These are phyloP conservation scores for Combretum micranthum DNA, from an alignment of 345 rosid species.

Conservation along the genomic window DNA sequence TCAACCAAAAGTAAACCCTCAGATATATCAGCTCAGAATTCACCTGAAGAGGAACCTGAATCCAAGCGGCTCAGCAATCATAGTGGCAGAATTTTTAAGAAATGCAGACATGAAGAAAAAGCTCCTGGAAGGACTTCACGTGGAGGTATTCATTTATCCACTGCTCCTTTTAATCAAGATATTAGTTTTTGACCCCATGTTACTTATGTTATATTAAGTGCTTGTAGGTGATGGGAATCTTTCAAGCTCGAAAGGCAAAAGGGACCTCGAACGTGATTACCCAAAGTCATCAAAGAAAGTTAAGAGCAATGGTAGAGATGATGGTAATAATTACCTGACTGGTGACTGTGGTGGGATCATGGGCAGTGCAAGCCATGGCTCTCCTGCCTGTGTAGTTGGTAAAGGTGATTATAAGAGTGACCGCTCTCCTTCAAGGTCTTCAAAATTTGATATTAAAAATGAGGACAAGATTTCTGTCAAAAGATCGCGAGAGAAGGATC, in stretches of 20 bases:
- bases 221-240: slow-evolving; percentile 41
- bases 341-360: slow-evolving; percentile 28
- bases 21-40: slow-evolving; percentile 31
- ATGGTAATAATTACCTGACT: slow-evolving; percentile 33
- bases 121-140: slow-evolving; percentile 33
- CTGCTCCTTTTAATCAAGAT: slow-evolving; percentile 10
- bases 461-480: slow-evolving; percentile 27
- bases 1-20: slow-evolving; percentile 29
- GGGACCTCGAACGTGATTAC: slow-evolving; percentile 41
- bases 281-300: slow-evolving; percentile 50
- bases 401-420: slow-evolving; percentile 35
- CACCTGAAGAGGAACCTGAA: slow-evolving; percentile 34
- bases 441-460: slow-evolving; percentile 25
- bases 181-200: slow-evolving; percentile 9
- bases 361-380: slow-evolving; percentile 37
- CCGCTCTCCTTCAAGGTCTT: slow-evolving; percentile 23
- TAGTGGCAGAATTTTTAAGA: slow-evolving; percentile 31
- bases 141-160: slow-evolving; percentile 50
- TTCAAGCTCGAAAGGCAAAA: slow-evolving; percentile 51
- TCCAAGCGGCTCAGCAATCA: slow-evolving; percentile 26
- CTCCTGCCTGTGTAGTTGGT: slow-evolving; percentile 28
- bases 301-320: slow-evolving; percentile 33
- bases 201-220: slow-evolving; percentile 17
- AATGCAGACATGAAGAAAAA: slow-evolving; percentile 42
- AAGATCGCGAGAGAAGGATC: slow-evolving; percentile 38